These are phyloP conservation scores for Naganishia liquefaciens DNA, from an alignment of 1,284 basidiomycete genomes.

Conservation along the genomic window DNA sequence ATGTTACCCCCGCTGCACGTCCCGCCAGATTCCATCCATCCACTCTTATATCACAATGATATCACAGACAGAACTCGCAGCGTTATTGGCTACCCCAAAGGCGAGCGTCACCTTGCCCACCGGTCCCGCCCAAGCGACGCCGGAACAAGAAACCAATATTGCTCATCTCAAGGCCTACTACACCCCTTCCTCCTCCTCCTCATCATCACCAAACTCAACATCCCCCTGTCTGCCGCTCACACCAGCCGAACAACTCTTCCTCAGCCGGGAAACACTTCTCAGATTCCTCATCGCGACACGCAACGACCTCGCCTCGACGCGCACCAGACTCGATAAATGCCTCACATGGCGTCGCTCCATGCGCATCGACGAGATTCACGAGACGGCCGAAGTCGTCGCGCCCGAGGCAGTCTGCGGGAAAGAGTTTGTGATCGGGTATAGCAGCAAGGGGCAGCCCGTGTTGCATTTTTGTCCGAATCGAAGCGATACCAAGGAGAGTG, in stretches of 20 bases:
- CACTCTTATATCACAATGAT: too few relatives aligned
- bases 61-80: not conserved
- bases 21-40: too few relatives aligned
- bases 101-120: not conserved
- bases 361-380: slow-evolving; percentile 9
- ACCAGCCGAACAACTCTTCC: slow-evolving; percentile 13
- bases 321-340: slow-evolving; percentile 30
- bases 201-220: not conserved
- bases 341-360: slow-evolving; percentile 23
- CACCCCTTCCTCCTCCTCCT: slow-evolving; percentile 13
- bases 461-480: slow-evolving; percentile 33
- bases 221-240: slow-evolving; percentile 20
- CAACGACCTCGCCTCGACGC: slow-evolving; percentile 22
- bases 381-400: slow-evolving; percentile 10
- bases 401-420: slow-evolving; percentile 32
- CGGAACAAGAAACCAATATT: slow-evolving; percentile 6
- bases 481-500: slow-evolving; percentile 28
- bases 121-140: not conserved
- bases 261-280: slow-evolving; percentile 21
- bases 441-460: slow-evolving; percentile 28
- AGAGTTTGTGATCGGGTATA: slow-evolving; percentile 33
- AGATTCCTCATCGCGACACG: slow-evolving; percentile 33
- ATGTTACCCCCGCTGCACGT: too few relatives aligned
- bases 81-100: slow-evolving; percentile 1
- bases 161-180: slow-evolving; percentile 11